Conservation (phyloP, 441 rosid species). For the Cnidoscolus chayamansa region DNA sequence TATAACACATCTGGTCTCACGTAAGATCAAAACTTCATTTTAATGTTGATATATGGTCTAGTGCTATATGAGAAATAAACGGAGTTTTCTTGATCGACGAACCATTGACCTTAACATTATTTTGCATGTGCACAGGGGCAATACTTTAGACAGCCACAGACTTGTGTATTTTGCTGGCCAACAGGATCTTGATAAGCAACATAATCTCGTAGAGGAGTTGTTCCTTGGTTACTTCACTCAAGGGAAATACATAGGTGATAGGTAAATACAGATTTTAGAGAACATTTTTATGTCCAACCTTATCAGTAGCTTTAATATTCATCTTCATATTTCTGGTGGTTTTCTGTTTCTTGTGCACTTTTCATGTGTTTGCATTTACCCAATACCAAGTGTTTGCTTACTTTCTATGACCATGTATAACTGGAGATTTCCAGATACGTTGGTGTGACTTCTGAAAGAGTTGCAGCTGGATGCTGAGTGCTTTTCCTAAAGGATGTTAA, state of each 20-base stretch:
- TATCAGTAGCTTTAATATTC: not conserved
- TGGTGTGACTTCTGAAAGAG: not conserved
- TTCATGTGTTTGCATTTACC: not conserved
- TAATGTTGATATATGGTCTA: not conserved
- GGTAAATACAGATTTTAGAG: constrained; percentile 31
- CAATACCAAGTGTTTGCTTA: not conserved
- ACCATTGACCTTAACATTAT: constrained; percentile 19
- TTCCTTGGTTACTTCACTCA: constrained; percentile 82
- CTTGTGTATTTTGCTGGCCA: constrained; percentile 66
- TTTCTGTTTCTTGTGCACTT: not conserved
- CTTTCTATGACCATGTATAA: not conserved
- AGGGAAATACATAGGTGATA: constrained; percentile 74
- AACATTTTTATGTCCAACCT: not conserved
- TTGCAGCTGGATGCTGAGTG: not conserved
- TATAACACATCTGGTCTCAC: constrained; percentile 59
- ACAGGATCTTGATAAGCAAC: constrained; percentile 59
- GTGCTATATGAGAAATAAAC: not conserved
- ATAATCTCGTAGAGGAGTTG: constrained; percentile 69
- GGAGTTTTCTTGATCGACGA: constrained; percentile 5
- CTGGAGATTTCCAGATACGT: not conserved
- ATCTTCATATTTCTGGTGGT: not conserved
- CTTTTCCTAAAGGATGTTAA: not conserved
- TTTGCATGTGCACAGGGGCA: constrained; percentile 53
- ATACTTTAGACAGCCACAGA: constrained; percentile 80
- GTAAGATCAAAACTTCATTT: constrained; percentile 37